These are phyloP conservation scores for Withania somnifera DNA, from an alignment of 305 asterid species.

Conservation along the genomic window DNA sequence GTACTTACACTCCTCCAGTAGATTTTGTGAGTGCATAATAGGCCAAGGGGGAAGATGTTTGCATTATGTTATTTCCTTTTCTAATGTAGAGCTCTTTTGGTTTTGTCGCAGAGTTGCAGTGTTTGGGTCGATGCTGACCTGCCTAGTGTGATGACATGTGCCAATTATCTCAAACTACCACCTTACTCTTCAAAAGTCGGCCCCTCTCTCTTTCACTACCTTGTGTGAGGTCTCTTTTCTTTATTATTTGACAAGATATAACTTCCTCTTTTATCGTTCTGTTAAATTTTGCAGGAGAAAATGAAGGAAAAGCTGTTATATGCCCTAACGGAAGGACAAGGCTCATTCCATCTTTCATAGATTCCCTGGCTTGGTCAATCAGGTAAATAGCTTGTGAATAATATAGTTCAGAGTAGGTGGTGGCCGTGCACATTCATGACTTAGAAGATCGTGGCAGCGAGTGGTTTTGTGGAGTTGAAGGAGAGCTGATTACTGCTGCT, in stretches of 20 bases:
- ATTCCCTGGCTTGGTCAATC: neutral
- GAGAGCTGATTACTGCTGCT: conserved; percentile 17
- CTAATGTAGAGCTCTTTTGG: neutral
- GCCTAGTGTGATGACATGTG: conserved; percentile 98
- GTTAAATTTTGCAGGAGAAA: conserved; percentile 40
- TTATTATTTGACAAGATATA: neutral
- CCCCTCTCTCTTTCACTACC: conserved; percentile 1
- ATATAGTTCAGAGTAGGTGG: conserved; percentile 18
- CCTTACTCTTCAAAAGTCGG: conserved; percentile 84
- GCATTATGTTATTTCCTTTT: neutral
- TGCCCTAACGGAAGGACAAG: conserved; percentile 94
- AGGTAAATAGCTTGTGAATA: conserved; percentile 40
- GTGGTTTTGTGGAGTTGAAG: conserved; percentile 12
- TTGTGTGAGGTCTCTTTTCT: neutral
- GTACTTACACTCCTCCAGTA: conserved; percentile 24
- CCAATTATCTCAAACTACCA: conserved; percentile 91
- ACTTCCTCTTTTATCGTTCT: neutral
- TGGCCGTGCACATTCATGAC: conserved; percentile 7
- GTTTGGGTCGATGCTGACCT: conserved; percentile 53
- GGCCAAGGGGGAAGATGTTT: neutral
- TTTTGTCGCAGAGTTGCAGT: conserved; percentile 61
- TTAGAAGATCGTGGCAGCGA: neutral
- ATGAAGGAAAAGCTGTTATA: conserved; percentile 82
- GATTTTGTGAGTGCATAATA: neutral
- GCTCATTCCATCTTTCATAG: conserved; percentile 86